Base-by-base conservation (phyloP, 768 basidiomycete genomes). In the Rhodotorula toruloides region DNA sequence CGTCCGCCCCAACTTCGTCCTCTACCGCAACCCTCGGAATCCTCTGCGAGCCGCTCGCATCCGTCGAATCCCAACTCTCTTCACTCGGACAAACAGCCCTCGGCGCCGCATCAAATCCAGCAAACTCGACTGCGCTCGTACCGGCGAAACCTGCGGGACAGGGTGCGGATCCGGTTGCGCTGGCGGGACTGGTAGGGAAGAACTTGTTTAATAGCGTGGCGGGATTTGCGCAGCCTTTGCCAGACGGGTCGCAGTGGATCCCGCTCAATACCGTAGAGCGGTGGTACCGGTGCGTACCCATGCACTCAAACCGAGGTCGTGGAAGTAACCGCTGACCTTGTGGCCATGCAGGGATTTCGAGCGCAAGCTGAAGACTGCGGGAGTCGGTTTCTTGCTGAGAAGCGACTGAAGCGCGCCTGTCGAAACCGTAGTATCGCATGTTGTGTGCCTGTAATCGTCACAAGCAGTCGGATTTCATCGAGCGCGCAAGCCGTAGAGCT, bases 11-110 rank as follows among this genome's bases (percentile, higher is more conserved):
- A n/a, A 73, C 79, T 66, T 74, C 72, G 43, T 71, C 72, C 48
- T 49, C 71, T 0, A 86, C 84, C 1, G 88, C 88, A 32, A 82
- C 87, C 61, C 83, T 92, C 12, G 91, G 91, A 2, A 79, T 93
- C 62, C 81, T 89, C 19, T 83, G 91, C 76, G 90, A 91, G 77
- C 88, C 89, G 12, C 79, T 91, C 13, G 70, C 80, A 0, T 77
- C 82, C 31, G 86, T 92, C 58, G 79, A 83, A 46, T 75, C 80
- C 1, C 85, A 91, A 70, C 77, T 88, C 39, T 79, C 81, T 22
- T 68, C 54, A 0, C 42, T 69, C 36, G 49, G 37, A 0, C 39
- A 36, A 34, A 50, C 39, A 22, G 37, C 48, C 5, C 9, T 34
- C 31, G 44, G 29, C 32, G 32, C n/a, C 17, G 50, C 52, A 0